Base-by-base conservation (phyloP, 768 basidiomycete species). In the Rubroboletus pulcherrimus region DNA sequence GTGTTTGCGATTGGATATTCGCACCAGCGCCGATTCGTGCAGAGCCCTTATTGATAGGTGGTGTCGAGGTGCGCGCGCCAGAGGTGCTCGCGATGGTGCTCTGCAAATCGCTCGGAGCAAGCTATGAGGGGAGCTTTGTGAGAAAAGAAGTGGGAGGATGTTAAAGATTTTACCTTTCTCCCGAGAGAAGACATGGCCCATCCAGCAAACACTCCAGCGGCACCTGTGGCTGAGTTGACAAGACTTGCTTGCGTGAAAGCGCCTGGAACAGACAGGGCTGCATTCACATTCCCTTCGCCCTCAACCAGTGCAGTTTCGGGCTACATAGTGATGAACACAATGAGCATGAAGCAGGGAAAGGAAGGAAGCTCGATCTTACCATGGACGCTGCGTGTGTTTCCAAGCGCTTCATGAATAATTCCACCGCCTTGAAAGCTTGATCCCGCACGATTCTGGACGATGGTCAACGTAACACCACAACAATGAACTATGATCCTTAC, bases 111-210 rank as follows among this genome's bases (percentile, higher is more conserved):
- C 84, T 75, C 31, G 83, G 73, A 7, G 84, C 83, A 46, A 93
- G 82, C 89, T 90, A 58, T 19, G 3, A 49, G 53, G 31, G 21
- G 21, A 39, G 12, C 31, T 10, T 31, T 19, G 10, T 47, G 4
- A 54, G 33, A 39, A 43, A 30, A n/a, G 15, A 12, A 15, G 19
- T 39, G 12, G 1, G 7, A 38, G 12, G 1, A 30, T 3, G 2
- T 19, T 12, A 21, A 44, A 12, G 5, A 14, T 52, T 74, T 31
- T 51, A 89, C 90, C 78, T 89, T 90, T 74, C 85, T 94, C 29
- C 89, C 86, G 0, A 98, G 65, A 0, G 90, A 93, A 5, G 93
- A 89, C 41, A 98, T 92, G 2, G 96, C 96, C 96, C 96, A 98
- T 7, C 94, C 93, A 14, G 96, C 95, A 4, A 99, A 75, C 17